Base-by-base conservation (phyloP, 1,284 basidiomycete genomes). In the Phellopilus nigrolimitatus region DNA sequence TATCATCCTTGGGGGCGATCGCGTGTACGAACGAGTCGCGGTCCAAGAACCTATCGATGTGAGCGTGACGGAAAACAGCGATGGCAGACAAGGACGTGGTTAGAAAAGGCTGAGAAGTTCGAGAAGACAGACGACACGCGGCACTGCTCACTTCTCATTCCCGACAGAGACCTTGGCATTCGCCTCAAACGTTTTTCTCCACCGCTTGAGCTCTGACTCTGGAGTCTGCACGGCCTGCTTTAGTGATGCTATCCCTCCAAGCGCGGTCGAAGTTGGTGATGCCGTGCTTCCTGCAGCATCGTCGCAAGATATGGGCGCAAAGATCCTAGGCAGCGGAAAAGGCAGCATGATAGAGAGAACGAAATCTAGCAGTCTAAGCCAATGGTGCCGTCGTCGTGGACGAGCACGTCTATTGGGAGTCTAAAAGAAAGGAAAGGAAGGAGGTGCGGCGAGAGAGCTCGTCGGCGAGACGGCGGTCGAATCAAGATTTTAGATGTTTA, bases 1-100 rank as follows among this genome's bases (percentile, higher is more conserved):
- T 76, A 71, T 94, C 91, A 43, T 80, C 82, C 51, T 79, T 78
- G 2, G 93, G 91, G 31, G 88, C 91, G 66, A 97, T 94, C 48
- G 94, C 92, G 66, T 91, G 90, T 63, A 97, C 85, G 67, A 97
- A 97, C 62, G 84, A 84, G 36, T 91, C 83, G 31, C 76, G 72
- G 67, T 88, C 88, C 49, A 97, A 74, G 68, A 80, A 95, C 68
- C 93, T 85, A 30, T 59, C 17, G 8, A 42, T n/a, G 25, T 8
- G 36, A 33, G 17, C 3, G 22, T 34, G 31, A 27, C 30, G 33
- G 15, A 34, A 27, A 17, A 19, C 25, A 15, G 34, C n/a, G 40
- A 22, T 1, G 15, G 38, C 43, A 46, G 9, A 39, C 51, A 28
- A 39, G 10, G 28, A 31, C 58, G 47, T 54, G 53, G 36, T 25